phyloP scores from a whole-genome alignment of 2,329 filamentous ascomycete species.

The Botrytis porri region DNA sequence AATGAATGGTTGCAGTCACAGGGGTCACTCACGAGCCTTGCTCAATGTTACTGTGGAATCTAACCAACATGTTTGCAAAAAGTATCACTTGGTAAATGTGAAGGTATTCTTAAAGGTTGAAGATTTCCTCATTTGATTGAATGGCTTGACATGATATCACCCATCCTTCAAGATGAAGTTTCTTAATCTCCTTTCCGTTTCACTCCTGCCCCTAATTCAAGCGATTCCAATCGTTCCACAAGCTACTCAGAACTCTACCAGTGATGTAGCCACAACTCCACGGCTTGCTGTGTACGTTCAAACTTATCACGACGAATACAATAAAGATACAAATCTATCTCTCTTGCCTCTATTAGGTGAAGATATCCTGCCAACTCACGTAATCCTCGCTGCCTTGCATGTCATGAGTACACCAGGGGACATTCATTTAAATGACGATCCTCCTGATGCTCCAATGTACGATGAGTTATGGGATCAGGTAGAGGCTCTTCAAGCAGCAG shows the following conservation, averaged over 20 bases:
- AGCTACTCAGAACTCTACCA: neutral
- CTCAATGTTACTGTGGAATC: neutral
- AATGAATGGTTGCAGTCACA: slow-evolving; percentile 1
- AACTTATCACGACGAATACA: slow-evolving; percentile 10
- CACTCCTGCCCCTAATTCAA: slow-evolving; percentile 11
- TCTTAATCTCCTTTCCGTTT: neutral
- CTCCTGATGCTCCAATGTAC: slow-evolving; percentile 18
- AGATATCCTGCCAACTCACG: slow-evolving; percentile 16
- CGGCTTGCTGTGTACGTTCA: slow-evolving; percentile 19
- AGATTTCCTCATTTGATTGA: neutral
- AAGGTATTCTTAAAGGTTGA: neutral
- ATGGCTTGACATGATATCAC: neutral
- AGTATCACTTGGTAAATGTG: neutral
- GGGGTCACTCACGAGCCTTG: slow-evolving; percentile 6
- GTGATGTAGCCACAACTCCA: neutral
- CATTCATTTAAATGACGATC: slow-evolving; percentile 23
- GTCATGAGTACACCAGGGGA: neutral
- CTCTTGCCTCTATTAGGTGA: slow-evolving; percentile 16
- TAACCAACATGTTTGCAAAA: neutral
- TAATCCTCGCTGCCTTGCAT: slow-evolving; percentile 20
- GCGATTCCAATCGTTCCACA: slow-evolving; percentile 13
- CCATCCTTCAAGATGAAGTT: slow-evolving; percentile 10
- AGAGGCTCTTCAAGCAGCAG: slow-evolving; percentile 14
- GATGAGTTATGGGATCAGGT: slow-evolving; percentile 23
- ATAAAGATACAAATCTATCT: slow-evolving; percentile 9